phyloP scores from a whole-genome alignment of 768 basidiomycete genomes.

The Butyriboletus loyo region DNA sequence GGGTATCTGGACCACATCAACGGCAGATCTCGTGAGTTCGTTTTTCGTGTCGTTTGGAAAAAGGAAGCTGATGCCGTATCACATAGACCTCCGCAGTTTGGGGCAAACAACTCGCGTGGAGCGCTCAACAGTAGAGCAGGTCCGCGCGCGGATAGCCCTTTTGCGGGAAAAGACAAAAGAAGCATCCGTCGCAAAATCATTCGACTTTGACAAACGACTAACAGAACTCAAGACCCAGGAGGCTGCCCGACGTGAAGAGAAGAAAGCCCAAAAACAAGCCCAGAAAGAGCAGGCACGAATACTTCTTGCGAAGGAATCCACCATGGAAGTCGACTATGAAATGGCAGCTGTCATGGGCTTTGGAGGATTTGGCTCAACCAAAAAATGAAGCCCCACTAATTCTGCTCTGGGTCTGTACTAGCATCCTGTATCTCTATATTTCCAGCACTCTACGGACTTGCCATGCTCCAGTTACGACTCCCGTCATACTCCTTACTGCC shows the following conservation, averaged over 20 bases:
- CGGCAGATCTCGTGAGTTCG: slow-evolving; percentile 79
- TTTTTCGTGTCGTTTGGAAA: neutral
- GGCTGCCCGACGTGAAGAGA: slow-evolving; percentile 59
- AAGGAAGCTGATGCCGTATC: neutral
- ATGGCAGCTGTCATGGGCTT: slow-evolving; percentile 90
- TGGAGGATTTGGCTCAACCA: slow-evolving; percentile 83
- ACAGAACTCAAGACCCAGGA: slow-evolving; percentile 79
- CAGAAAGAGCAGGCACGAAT: slow-evolving; percentile 70
- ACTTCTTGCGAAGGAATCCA: slow-evolving; percentile 53
- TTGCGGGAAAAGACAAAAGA: slow-evolving; percentile 86
- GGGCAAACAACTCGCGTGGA: slow-evolving; percentile 95
- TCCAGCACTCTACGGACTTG: slow-evolving; percentile 2
- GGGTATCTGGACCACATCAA: slow-evolving; percentile 96
- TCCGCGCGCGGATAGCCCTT: slow-evolving; percentile 83
- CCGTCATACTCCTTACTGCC: neutral
- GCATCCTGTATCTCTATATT: slow-evolving; percentile 16
- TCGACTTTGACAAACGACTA: slow-evolving; percentile 89
- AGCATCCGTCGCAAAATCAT: slow-evolving; percentile 81
- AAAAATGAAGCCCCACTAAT: slow-evolving; percentile 47
- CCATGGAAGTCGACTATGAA: slow-evolving; percentile 52
- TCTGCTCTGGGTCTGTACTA: slow-evolving; percentile 5
- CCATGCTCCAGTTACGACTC: neutral
- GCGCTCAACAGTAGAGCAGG: slow-evolving; percentile 89
- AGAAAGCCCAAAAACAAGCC: slow-evolving; percentile 77
- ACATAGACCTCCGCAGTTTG: slow-evolving; percentile 79